Conservation (phyloP, 352 stramenopile genomes). For the Globisporangium iwayamae region DNA sequence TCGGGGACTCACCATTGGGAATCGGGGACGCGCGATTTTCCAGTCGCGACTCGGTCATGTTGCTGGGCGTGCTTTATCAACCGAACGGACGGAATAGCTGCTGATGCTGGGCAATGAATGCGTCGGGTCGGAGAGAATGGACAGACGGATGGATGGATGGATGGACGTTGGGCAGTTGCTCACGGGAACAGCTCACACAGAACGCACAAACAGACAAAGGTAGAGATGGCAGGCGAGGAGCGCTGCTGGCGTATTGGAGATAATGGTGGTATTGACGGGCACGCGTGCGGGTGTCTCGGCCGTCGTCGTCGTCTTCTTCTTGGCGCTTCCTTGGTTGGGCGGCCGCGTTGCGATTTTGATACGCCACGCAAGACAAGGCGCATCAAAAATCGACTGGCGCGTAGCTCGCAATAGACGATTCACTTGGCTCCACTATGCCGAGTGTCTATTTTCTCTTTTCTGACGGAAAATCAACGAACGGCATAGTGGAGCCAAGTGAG, state of each 20-base stretch:
- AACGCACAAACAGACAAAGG: background rate
- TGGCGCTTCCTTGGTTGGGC: background rate
- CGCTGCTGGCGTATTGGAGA: constrained; percentile 1
- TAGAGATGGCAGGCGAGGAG: background rate
- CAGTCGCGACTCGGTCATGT: constrained; percentile 20
- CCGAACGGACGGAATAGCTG: constrained; percentile 15
- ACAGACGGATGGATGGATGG: background rate
- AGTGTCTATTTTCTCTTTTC: too few relatives aligned
- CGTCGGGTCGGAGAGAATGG: background rate
- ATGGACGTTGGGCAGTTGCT: background rate
- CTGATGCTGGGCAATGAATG: background rate
- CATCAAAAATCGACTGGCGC: background rate
- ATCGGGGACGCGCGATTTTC: constrained; percentile 18
- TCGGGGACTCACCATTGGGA: constrained; percentile 10
- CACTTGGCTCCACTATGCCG: too few relatives aligned
- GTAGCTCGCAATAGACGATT: too few relatives aligned
- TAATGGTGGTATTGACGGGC: background rate
- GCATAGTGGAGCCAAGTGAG: too few relatives aligned
- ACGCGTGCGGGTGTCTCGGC: background rate
- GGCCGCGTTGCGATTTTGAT: background rate
- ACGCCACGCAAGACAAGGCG: background rate
- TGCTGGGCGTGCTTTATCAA: constrained; percentile 5
- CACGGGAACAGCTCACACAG: background rate
- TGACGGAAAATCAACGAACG: too few relatives aligned
- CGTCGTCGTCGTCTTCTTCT: background rate